These are phyloP conservation scores for Baudoinia panamericana DNA, from an alignment of 495 filamentous ascomycete species.

Conservation along the genomic window DNA sequence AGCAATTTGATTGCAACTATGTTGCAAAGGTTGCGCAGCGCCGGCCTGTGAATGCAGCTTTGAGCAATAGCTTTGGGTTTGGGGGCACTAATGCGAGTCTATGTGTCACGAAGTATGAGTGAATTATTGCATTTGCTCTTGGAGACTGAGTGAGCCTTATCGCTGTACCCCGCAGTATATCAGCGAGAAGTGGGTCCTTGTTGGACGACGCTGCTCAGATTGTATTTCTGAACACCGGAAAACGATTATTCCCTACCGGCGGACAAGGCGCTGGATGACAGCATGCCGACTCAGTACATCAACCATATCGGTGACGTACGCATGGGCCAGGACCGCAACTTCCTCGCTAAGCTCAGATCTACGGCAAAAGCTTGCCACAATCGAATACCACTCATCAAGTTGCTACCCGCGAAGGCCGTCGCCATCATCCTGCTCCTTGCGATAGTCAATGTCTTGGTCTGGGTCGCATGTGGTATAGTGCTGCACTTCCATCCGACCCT, in stretches of 20 bases:
- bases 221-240: no score
- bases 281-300: not conserved
- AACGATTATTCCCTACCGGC: no score
- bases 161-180: no score
- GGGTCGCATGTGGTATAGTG: conserved; percentile 59
- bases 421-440: conserved; percentile 54
- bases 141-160: not conserved
- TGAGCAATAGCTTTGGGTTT: conserved; percentile 97
- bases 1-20: conserved; percentile 78
- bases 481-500: conserved; percentile 40
- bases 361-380: conserved; percentile 28
- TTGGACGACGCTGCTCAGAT: no score
- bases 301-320: conserved; percentile 2
- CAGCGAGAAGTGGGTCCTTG: no score
- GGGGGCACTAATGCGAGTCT: conserved; percentile 90
- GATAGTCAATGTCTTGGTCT: conserved; percentile 54
- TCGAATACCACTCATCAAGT: conserved; percentile 25
- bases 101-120: conserved; percentile 50
- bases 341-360: conserved; percentile 2
- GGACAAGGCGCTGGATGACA: no score
- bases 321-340: not conserved
- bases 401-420: conserved; percentile 51
- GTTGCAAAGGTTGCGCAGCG: conserved; percentile 58
- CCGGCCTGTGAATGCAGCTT: conserved; percentile 54
- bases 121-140: no score